Evolutionary conservation across 306 rosid species (phyloP).

Genomic region (Lablab purpureus): DNA sequence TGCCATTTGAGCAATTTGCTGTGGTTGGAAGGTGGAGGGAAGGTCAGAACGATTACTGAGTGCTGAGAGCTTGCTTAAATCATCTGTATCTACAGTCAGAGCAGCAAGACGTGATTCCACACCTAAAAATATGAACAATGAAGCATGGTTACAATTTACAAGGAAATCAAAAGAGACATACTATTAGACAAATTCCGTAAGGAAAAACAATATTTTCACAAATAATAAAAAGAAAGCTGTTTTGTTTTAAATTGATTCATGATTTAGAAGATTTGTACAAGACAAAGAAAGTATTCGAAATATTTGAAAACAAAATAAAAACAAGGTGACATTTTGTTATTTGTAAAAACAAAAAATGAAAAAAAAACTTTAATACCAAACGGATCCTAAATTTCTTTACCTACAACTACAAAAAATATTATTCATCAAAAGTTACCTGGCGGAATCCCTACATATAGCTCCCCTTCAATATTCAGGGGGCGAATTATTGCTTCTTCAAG

Average conservation of each 20-base stretch:
- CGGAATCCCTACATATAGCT: conserved; percentile 92
- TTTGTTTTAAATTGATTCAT: neutral
- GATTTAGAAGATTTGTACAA: neutral
- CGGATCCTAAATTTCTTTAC: neutral
- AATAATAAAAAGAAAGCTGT: neutral
- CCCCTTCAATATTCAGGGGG: conserved; percentile 90
- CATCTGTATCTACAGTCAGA: conserved; percentile 69
- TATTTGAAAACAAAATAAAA: neutral
- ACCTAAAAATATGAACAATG: conserved; percentile 55
- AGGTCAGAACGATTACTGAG: conserved; percentile 56
- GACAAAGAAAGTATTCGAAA: no score
- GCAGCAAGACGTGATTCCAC: conserved; percentile 97
- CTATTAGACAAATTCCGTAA: no score
- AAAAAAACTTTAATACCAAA: neutral
- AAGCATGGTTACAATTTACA: conserved; percentile 29
- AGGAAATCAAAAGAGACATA: conserved; percentile 16
- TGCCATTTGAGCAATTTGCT: conserved; percentile 57
- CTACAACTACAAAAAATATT: neutral
- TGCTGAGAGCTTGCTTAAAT: conserved; percentile 61
- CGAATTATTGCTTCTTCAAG: conserved; percentile 88
- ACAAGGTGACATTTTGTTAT: neutral
- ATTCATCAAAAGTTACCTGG: conserved; percentile 69
- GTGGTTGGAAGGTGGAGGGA: conserved; percentile 82
- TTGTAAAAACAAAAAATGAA: neutral
- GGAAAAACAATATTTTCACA: neutral